phyloP scores from a whole-genome alignment of 805 yeast genomes.

The Candida alai region DNA sequence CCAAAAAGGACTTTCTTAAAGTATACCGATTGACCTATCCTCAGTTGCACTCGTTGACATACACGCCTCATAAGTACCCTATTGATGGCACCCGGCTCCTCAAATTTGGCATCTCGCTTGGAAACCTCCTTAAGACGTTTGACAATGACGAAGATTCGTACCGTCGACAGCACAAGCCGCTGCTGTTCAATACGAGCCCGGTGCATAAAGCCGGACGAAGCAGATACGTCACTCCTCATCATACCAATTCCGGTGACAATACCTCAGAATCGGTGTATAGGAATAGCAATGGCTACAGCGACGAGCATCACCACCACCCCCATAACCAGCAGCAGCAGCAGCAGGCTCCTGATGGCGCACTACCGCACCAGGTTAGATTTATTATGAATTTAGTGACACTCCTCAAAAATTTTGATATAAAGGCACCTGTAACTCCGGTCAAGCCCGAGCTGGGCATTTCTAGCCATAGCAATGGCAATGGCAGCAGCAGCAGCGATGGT shows the following conservation, averaged over 20 bases:
- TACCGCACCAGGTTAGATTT: constrained; percentile 30
- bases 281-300: too few species aligned
- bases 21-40: constrained; percentile 26
- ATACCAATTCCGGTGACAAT: too few species aligned
- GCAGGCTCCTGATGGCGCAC: constrained; percentile 9
- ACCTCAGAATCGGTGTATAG: too few species aligned
- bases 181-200: constrained; percentile 1
- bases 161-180: constrained; percentile 22
- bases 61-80: constrained; percentile 23
- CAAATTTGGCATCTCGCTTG: constrained; percentile 40
- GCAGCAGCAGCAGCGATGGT: constrained; percentile 3
- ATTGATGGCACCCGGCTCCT: constrained; percentile 34
- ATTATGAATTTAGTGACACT: constrained; percentile 28
- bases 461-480: background rate
- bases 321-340: too few species aligned
- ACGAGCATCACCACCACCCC: too few species aligned
- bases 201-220: too few species aligned
- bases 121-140: constrained; percentile 35
- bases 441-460: background rate
- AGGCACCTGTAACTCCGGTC: constrained; percentile 11
- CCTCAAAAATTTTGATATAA: constrained; percentile 40
- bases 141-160: constrained; percentile 31
- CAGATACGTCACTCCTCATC: too few species aligned
- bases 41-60: constrained; percentile 20
- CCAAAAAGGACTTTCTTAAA: constrained; percentile 21